A percentile compares a stretch with the other conserved stretches of the same genome.
These are phyloP conservation scores for Pterocarpus santalinus DNA, from an alignment of 306 rosid genomes.

Conservation along the genomic window DNA sequence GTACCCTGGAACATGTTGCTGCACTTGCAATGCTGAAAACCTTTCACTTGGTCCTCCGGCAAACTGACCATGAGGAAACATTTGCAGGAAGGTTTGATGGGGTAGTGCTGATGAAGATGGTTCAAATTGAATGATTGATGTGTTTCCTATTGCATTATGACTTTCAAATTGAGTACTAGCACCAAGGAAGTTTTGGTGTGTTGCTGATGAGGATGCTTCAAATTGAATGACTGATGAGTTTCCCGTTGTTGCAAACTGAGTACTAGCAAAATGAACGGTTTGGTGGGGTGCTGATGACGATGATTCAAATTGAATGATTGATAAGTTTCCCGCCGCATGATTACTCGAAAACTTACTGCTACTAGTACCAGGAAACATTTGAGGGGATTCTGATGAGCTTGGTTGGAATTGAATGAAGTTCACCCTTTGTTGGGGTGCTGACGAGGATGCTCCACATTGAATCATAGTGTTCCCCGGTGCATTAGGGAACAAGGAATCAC, in stretches of 20 bases:
- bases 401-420: no score
- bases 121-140: no score
- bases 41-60: background rate
- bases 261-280: no score
- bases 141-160: background rate
- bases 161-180: background rate
- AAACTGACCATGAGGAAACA: background rate
- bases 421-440: background rate
- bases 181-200: background rate
- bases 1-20: background rate
- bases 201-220: background rate
- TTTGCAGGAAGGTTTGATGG: no score
- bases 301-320: no score
- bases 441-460: background rate
- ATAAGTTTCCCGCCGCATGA: no score
- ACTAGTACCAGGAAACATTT: background rate
- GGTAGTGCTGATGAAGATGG: no score
- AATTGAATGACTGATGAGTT: background rate
- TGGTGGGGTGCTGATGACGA: no score
- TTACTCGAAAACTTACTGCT: background rate
- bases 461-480: background rate
- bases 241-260: no score
- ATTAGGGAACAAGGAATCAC: background rate
- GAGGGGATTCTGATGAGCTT: no score
- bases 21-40: background rate